Base-by-base conservation (phyloP, 2,329 filamentous ascomycete genomes). In the Verticillium tricorpus region DNA sequence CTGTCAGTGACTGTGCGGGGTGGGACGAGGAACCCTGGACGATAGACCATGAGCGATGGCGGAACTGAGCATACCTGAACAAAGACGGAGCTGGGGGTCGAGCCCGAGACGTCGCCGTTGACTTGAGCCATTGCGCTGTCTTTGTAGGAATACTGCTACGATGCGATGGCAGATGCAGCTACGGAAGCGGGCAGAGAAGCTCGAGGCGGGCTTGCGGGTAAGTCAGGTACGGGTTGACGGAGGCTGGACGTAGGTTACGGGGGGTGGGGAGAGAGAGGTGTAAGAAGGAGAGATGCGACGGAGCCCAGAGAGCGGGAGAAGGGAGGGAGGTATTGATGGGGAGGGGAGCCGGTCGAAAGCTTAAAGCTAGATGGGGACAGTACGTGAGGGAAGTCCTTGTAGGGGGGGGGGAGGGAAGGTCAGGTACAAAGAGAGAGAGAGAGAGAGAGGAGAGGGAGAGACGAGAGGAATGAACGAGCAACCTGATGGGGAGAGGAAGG, bases 71-170 rank as follows among this genome's bases (percentile, higher is more conserved):
- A 40, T 77, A 84, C 81, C 71, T 81, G 75, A 61, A 85, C 60
- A 69, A 83, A 83, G 61, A 79, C 80, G 57, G 82, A 85, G 67
- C 74, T 74, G 45, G 74, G 72, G 60, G 77, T 73, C 59, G 77
- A 76, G 66, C 71, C 74, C 58, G 78, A 72, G 61, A 80, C 71
- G 63, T 84, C 80, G 70, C 82, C 82, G 69, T 84, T 84, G 63
- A 84, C 79, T 68, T 83, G 81, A 61, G 74, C 68, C 76, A 78
- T 78, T 37, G 34, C 34, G 34, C 11, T 58, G 3, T 58, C 31
- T 57, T 25, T 37, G 60, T 28, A 35, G 35, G 22, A 56, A 28
- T 61, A 15, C 22, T 35, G 56, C 52, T 22, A 32, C n/a, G 17
- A 31, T 9, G n/a, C 56, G 40, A 35, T 25, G 19, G 22, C 25